Evolutionary conservation across 2,329 filamentous ascomycete species (phyloP), one percentile per base, ranked within the genome.

Genomic region (Penicillium sp.): DNA sequence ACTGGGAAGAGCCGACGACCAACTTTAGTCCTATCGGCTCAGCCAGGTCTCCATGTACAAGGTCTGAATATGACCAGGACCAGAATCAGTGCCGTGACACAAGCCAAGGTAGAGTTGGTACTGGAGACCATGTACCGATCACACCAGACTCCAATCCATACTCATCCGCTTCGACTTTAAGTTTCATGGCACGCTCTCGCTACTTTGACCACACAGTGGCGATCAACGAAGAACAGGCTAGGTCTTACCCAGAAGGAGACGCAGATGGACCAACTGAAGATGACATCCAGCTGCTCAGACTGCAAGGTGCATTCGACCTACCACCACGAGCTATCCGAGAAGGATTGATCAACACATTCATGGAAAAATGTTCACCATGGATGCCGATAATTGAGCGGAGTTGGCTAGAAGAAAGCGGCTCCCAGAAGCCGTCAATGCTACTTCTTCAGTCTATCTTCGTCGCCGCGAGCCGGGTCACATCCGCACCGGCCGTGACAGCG

Each of bases 401-500:
- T 37, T 70, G 67, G 67, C 56, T 71, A n/a, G 66, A 69, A 43
- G 66, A 67, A 32, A 59, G 60, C 16, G 61, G 60, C 9, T 51
- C 59, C 7, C 60, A 66, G 34, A 61, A 66, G 37, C 67, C 68
- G 13, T 71, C 69, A 2, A 63, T 69, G 5, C 55, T 72, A 11
- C 61, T 72, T 22, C 61, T 76, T 24, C 74, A 78, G 52, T 70
- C 74, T 2, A 70, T 78, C 18, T 73, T 77, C 42, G 66, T 78
- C 1, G 76, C 76, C 8, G 76, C 74, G 2, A 77, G 75, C 54
- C 69, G 76, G 56, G 74, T 78, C 16, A 66, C 66, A 13, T 75
- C 72, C 37, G 61, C 73, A 5, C 66, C 71, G 2, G 64, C 62
- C 1, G 63, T 67, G 9, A 57, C 59, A 4, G 60, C 64, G 10